These are phyloP conservation scores for Thielaviopsis populi DNA, from an alignment of 2,329 filamentous ascomycete genomes.

Conservation along the genomic window DNA sequence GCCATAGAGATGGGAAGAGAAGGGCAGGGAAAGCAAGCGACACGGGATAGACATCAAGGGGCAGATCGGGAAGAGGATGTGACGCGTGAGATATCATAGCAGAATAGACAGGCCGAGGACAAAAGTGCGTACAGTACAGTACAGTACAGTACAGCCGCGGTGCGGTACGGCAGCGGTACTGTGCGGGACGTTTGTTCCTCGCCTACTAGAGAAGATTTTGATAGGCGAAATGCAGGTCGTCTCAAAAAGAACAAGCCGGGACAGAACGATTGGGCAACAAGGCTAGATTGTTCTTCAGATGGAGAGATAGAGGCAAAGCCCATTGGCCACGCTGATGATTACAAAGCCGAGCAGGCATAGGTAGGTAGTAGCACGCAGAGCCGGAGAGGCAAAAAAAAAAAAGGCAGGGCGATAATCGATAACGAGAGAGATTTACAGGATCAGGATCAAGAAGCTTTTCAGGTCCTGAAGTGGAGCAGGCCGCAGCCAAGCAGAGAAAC, in stretches of 20 bases:
- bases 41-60: neutral
- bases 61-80: no score
- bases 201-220: neutral
- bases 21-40: neutral
- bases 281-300: neutral
- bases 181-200: neutral
- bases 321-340: neutral
- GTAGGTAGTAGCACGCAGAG: neutral
- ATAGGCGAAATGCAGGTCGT: neutral
- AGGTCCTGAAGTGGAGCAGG: slow-evolving; percentile 2
- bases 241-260: neutral
- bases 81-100: neutral
- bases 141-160: neutral
- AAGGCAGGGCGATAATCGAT: neutral
- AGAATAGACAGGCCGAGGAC: neutral
- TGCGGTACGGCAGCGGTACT: neutral
- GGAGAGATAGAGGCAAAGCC: neutral
- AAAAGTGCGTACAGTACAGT: neutral
- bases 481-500: neutral
- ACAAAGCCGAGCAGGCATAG: neutral
- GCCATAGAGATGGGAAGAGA: neutral
- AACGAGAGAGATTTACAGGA: slow-evolving; percentile 3
- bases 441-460: slow-evolving; percentile 14
- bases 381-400: neutral
- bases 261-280: neutral